A percentile compares a stretch with the other conserved stretches of the same genome.
Evolutionary conservation across 495 filamentous ascomycete species (phyloP).

Genomic region (Daldinia caldariorum): DNA sequence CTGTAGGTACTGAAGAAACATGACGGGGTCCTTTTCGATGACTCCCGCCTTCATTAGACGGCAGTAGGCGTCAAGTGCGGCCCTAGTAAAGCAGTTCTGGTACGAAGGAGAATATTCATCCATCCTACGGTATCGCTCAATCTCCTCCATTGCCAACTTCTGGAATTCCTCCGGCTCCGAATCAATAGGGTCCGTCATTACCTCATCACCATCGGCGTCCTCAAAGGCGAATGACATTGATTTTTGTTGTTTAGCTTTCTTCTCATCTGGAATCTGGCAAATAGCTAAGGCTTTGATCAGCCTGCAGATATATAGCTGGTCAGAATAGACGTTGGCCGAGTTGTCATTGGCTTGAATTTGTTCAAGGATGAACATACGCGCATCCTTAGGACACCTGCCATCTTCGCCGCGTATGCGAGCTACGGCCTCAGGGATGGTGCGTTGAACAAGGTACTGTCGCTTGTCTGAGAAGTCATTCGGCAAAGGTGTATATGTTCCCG

Average conservation of each 20-base stretch:
- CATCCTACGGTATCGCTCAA: slow-evolving; percentile 88
- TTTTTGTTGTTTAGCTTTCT: slow-evolving; percentile 58
- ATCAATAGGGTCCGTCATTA: slow-evolving; percentile 46
- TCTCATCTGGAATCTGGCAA: slow-evolving; percentile 69
- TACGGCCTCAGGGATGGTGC: slow-evolving; percentile 80
- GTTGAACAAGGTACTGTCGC: slow-evolving; percentile 81
- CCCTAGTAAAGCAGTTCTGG: slow-evolving; percentile 87
- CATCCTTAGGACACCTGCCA: slow-evolving; percentile 78
- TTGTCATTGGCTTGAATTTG: slow-evolving; percentile 95
- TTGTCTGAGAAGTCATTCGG: slow-evolving; percentile 92
- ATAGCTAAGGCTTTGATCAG: slow-evolving; percentile 84
- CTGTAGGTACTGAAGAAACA: slow-evolving; percentile 83
- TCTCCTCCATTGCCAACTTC: slow-evolving; percentile 78
- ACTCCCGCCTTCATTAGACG: slow-evolving; percentile 76
- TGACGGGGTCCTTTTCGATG: slow-evolving; percentile 66
- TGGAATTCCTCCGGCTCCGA: slow-evolving; percentile 63
- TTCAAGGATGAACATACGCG: slow-evolving; percentile 83
- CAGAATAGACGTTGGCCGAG: slow-evolving; percentile 83
- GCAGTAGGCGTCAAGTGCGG: slow-evolving; percentile 81
- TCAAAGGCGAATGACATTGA: slow-evolving; percentile 54
- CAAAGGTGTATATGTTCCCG: slow-evolving; percentile 67
- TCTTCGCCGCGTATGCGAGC: slow-evolving; percentile 77
- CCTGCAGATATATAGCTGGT: slow-evolving; percentile 84
- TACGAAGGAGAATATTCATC: slow-evolving; percentile 94
- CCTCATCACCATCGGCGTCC: slow-evolving; percentile 48